Conservation (phyloP, 257 asterid genomes). For the Ehretia macrophylla region DNA sequence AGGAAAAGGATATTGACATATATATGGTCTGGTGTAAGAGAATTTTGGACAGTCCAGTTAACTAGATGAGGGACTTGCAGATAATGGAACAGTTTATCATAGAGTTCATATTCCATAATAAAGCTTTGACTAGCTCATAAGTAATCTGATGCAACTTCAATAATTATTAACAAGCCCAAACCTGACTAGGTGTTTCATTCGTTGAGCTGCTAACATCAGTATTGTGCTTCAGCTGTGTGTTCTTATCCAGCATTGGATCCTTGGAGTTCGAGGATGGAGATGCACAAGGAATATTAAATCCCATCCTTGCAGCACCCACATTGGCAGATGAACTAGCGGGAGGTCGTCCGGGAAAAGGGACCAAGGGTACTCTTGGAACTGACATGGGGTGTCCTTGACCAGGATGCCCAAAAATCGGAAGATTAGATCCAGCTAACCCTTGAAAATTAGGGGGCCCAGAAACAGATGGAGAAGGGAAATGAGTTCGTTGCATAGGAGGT, state of each 20-base stretch:
- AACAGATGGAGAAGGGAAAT: conserved; percentile 43
- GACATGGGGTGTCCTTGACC: conserved; percentile 50
- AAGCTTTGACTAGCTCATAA: not conserved
- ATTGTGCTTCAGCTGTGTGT: conserved; percentile 24
- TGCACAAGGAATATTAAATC: conserved; percentile 31
- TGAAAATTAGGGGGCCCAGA: conserved; percentile 41
- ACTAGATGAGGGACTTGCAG: too few species aligned
- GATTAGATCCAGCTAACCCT: conserved; percentile 44
- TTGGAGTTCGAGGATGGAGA: conserved; percentile 29
- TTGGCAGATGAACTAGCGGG: conserved; percentile 33
- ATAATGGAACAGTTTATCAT: too few species aligned
- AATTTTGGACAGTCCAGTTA: not conserved
- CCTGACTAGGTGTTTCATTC: conserved; percentile 46
- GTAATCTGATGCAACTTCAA: not conserved
- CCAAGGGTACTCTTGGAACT: conserved; percentile 38
- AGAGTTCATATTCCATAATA: too few species aligned
- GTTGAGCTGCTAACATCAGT: conserved; percentile 39
- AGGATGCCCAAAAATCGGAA: conserved; percentile 50
- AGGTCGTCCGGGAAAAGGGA: conserved; percentile 38
- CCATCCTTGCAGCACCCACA: conserved; percentile 23
- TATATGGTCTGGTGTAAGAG: not conserved
- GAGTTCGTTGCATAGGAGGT: conserved; percentile 45
- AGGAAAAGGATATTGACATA: too few species aligned
- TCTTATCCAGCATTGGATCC: conserved; percentile 19
- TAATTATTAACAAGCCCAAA: conserved; percentile 17